These are phyloP conservation scores for Colletotrichum sp. DNA, from an alignment of 2,329 filamentous ascomycete species.

Conservation along the genomic window DNA sequence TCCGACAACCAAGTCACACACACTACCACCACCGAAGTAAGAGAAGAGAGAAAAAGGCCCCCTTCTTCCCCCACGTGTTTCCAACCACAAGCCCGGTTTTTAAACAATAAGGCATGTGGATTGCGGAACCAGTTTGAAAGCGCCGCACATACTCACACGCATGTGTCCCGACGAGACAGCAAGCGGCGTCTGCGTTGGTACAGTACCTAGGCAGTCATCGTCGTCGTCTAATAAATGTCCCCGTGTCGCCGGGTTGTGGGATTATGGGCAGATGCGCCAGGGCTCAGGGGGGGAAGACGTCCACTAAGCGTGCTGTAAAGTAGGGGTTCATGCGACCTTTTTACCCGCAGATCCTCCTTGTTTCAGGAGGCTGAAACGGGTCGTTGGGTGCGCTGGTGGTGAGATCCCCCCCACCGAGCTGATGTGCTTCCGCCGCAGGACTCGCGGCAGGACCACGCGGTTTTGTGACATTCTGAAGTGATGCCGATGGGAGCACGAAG, in stretches of 20 bases:
- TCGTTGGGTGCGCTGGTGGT: neutral
- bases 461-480: neutral
- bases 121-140: neutral
- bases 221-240: neutral
- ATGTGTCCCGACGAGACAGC: neutral
- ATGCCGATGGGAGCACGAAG: neutral
- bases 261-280: neutral
- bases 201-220: neutral
- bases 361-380: slow-evolving; percentile 20
- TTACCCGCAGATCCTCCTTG: slow-evolving; percentile 2
- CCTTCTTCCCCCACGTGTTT: neutral
- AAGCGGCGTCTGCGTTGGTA: neutral
- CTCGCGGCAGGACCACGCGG: neutral
- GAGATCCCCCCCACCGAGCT: neutral
- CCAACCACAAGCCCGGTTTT: neutral
- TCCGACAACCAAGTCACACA: neutral
- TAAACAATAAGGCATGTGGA: neutral
- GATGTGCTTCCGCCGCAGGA: neutral
- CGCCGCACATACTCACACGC: neutral
- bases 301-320: neutral
- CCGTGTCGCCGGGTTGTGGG: neutral
- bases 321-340: neutral
- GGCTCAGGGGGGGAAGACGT: neutral
- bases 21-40: neutral
- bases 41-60: neutral